Conservation (phyloP, 768 basidiomycete genomes). For the Boletus sp. region DNA sequence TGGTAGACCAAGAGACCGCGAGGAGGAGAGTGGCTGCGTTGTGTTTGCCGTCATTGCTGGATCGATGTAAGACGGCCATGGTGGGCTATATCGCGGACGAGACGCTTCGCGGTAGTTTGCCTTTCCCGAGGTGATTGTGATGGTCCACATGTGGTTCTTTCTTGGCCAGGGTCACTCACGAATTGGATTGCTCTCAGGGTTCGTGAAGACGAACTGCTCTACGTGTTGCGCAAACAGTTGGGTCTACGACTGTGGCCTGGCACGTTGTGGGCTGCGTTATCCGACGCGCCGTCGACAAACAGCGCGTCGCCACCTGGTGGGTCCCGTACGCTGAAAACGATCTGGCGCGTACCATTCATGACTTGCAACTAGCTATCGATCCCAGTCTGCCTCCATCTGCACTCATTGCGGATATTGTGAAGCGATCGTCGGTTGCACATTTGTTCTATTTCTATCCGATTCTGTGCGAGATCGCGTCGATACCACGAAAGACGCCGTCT, state of each 20-base stretch:
- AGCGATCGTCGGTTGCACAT: conserved; percentile 75
- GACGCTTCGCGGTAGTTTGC: conserved; percentile 77
- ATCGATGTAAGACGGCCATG: conserved; percentile 68
- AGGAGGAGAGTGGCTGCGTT: conserved; percentile 71
- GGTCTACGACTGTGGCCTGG: conserved; percentile 72
- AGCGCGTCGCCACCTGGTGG: conserved; percentile 56
- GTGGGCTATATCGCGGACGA: conserved; percentile 81
- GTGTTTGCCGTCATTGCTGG: conserved; percentile 66
- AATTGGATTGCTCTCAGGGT: conserved; percentile 41
- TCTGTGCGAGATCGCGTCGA: conserved; percentile 74
- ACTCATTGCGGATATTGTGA: conserved; percentile 67
- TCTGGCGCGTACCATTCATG: neutral
- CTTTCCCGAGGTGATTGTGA: conserved; percentile 70
- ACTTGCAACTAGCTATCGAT: conserved; percentile 36
- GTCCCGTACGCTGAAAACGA: neutral
- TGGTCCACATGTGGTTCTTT: neutral
- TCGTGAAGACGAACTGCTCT: conserved; percentile 86
- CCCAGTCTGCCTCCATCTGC: conserved; percentile 44
- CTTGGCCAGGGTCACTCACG: neutral
- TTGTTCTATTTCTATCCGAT: conserved; percentile 85
- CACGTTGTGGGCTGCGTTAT: conserved; percentile 71
- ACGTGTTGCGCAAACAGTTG: conserved; percentile 75
- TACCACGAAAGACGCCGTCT: conserved; percentile 62
- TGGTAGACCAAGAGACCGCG: conserved; percentile 54
- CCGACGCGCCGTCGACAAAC: conserved; percentile 57